Percentiles rank a stretch among this genome's conserved stretches.
These are phyloP conservation scores for Apiospora pterosperma DNA, from an alignment of 2,329 filamentous ascomycete species.

Conservation along the genomic window DNA sequence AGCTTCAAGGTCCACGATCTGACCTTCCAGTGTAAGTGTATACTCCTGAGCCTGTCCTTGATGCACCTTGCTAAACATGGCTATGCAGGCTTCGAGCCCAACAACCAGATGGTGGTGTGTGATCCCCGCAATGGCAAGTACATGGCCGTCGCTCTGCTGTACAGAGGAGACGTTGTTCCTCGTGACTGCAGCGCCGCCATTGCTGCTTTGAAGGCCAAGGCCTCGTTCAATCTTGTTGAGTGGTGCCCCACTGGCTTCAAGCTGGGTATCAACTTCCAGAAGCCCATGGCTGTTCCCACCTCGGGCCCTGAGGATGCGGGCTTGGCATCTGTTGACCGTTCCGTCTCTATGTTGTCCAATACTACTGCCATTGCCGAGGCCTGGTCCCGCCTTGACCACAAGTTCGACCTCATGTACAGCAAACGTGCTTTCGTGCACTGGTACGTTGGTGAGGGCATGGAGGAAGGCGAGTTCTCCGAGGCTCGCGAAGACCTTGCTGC, in stretches of 20 bases:
- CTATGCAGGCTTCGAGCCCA: slow-evolving; percentile 64
- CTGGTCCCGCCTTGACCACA: slow-evolving; percentile 69
- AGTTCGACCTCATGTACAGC: slow-evolving; percentile 77
- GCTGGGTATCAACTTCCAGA: slow-evolving; percentile 73
- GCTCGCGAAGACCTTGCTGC: slow-evolving; percentile 83
- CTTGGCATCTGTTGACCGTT: slow-evolving; percentile 59
- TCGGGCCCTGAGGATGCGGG: slow-evolving; percentile 51
- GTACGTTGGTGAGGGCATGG: slow-evolving; percentile 89
- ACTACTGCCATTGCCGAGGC: slow-evolving; percentile 72
- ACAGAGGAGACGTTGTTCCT: slow-evolving; percentile 69
- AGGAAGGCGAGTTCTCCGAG: slow-evolving; percentile 87
- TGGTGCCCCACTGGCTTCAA: slow-evolving; percentile 77
- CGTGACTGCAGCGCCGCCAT: slow-evolving; percentile 67
- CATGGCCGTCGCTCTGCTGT: slow-evolving; percentile 71
- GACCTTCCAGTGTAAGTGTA: slow-evolving; percentile 65
- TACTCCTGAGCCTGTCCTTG: neutral
- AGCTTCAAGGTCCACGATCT: slow-evolving; percentile 82
- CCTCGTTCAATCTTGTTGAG: slow-evolving; percentile 70
- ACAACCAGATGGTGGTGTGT: slow-evolving; percentile 77
- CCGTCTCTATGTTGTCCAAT: slow-evolving; percentile 71
- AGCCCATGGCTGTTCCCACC: slow-evolving; percentile 56
- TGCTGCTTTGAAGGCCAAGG: slow-evolving; percentile 65
- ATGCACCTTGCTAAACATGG: slow-evolving; percentile 10
- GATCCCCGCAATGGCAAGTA: slow-evolving; percentile 73
- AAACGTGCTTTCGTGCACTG: slow-evolving; percentile 75